Evolutionary conservation across 2,329 filamentous ascomycete genomes (phyloP), one percentile per base, ranked within the genome.

Genomic region (Epichloe amarillans): DNA sequence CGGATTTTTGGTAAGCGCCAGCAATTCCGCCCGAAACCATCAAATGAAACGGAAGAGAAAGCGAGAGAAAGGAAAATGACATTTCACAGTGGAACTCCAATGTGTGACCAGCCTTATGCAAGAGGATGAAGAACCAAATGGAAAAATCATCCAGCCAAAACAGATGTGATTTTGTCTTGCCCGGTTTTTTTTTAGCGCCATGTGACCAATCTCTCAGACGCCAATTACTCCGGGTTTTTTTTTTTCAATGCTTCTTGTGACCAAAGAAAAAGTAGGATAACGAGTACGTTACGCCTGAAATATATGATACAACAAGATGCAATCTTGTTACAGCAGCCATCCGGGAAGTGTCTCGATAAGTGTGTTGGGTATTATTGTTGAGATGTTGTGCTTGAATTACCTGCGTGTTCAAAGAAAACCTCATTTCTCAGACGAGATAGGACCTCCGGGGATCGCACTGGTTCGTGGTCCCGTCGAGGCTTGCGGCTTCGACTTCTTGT

Each of bases 401-500:
- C 53, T 23, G 52, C 52, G 40, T 49, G 51, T 14, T 57, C 57
- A 6, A 60, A 57, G 23, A 63, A 61, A 21, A 68, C 53, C 50
- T 69, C 66, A 52, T 68, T 65, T 50, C 66, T 57, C 46, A 69
- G 57, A 15, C 63, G 58, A 35, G 66, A 69, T 10, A 61, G 50
- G 15, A 55, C 49, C 41, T 68, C 66, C 43, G 56, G 53, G 37
- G 58, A 56, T 36, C 61, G 58, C 43, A 56, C 55, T 10, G 57
- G 55, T 45, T 67, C 64, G 48, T 58, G 53, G 50, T 67, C 65
- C 36, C 59, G 47, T 26, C 60, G 62, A 46, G 62, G 58, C 14
- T 63, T 62, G 36, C 67, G 64, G 58, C 67, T 68, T 50, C 64
- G 61, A 58, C 68, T 71, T 49, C 67, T 62, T 12, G 66, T 67